These are phyloP conservation scores for Fonsecaea monophora DNA, from an alignment of 2,329 filamentous ascomycete species.

Conservation along the genomic window DNA sequence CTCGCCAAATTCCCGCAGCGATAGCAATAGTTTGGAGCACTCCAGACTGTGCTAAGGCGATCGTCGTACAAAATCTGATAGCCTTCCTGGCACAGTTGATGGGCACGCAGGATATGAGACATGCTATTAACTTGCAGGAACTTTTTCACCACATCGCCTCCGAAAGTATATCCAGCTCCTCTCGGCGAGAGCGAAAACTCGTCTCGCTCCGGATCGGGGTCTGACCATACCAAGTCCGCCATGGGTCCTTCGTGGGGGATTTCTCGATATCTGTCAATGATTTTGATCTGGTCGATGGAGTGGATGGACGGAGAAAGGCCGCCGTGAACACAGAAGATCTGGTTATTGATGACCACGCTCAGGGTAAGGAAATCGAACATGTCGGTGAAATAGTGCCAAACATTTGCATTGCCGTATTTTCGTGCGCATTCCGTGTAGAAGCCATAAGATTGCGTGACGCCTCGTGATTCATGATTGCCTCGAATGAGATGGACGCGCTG, in stretches of 20 bases:
- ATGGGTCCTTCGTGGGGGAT: conserved; percentile 98
- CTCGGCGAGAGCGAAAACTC: conserved; percentile 94
- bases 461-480: conserved; percentile 96
- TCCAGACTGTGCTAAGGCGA: conserved; percentile 94
- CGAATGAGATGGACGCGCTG: conserved; percentile 94
- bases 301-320: conserved; percentile 90
- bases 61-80: conserved; percentile 98
- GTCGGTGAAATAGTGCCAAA: conserved; percentile 99
- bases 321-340: conserved; percentile 98
- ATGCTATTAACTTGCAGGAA: conserved; percentile 97
- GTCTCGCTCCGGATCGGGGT: conserved; percentile 95
- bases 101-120: conserved; percentile 96
- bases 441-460: conserved; percentile 97
- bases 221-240: conserved; percentile 99
- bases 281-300: conserved; percentile 99
- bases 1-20: conserved; percentile 96
- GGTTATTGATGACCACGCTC: conserved; percentile 96
- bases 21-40: conserved; percentile 94
- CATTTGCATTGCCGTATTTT: conserved; percentile 97
- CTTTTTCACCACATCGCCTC: conserved; percentile 96
- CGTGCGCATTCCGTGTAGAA: conserved; percentile 98
- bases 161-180: conserved; percentile 96
- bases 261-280: conserved; percentile 97
- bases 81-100: conserved; percentile 97
- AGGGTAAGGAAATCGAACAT: conserved; percentile 99